Percentiles rank a stretch among this genome's conserved stretches.
Conservation (phyloP, 192 early-diverging fungal species). For the Tieghemiomyces parasiticus region DNA sequence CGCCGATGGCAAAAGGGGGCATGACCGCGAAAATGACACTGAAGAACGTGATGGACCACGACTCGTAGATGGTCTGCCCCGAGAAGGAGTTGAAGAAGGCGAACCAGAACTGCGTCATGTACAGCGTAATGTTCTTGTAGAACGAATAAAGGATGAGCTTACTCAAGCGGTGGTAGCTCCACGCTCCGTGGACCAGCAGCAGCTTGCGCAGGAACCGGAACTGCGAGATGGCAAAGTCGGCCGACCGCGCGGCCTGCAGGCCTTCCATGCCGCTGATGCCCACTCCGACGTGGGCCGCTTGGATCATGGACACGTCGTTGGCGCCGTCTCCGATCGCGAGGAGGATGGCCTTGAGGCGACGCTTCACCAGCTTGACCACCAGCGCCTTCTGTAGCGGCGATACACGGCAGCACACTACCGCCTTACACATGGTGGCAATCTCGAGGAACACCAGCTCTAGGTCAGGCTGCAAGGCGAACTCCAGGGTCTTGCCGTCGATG, state of each 20-base stretch:
- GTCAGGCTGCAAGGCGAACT: constrained; percentile 84
- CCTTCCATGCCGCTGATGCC: constrained; percentile 95
- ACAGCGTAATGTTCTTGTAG: constrained; percentile 98
- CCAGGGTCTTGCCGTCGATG: constrained; percentile 88
- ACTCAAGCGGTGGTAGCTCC: constrained; percentile 90
- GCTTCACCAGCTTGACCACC: constrained; percentile 96
- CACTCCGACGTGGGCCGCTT: constrained; percentile 95
- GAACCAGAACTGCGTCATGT: constrained; percentile 96
- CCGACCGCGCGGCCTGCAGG: constrained; percentile 87
- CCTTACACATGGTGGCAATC: constrained; percentile 81
- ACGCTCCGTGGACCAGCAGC: constrained; percentile 89
- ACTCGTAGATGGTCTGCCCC: constrained; percentile 94
- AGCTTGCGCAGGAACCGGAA: constrained; percentile 92
- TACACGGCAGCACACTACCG: constrained; percentile 96
- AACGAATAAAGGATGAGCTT: constrained; percentile 97
- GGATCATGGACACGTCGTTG: constrained; percentile 99
- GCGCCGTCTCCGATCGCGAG: constrained; percentile 98
- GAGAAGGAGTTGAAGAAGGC: constrained; percentile 91
- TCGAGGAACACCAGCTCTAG: constrained; percentile 68
- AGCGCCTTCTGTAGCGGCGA: constrained; percentile 96
- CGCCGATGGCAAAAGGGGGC: constrained; percentile 88
- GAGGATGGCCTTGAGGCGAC: constrained; percentile 71
- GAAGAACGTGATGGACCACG: constrained; percentile 92
- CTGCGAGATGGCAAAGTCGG: constrained; percentile 98
- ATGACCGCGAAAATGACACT: constrained; percentile 91